Evolutionary conservation across 495 filamentous ascomycete genomes (phyloP), one percentile per base, ranked within the genome.

Genomic region (Entonaema liquescens): DNA sequence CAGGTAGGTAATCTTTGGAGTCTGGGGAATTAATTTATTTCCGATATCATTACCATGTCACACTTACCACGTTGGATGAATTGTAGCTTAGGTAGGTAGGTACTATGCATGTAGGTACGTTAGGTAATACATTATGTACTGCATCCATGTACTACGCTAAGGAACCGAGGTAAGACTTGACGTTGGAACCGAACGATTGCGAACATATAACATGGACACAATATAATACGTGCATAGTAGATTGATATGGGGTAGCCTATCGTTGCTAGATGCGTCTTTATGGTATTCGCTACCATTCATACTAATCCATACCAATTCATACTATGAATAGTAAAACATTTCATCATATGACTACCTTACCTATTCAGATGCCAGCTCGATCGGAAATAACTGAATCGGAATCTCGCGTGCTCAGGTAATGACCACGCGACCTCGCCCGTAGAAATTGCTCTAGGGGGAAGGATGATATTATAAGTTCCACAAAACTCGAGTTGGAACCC

Each of bases 331-430:
- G 2, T 11, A 47, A 29, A 11, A 12, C 26, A 29, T 53, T 25
- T 42, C 56, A 65, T 71, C 49, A 62, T 57, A 66, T 55, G 67
- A 64, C 59, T 59, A 47, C 13, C n/a, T 11, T 26, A 29, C 8
- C 42, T 47, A 47, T 21, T 11, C 17, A 21, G 17, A 21, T 44
- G 25, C 23, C 31, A 57, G 9, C 28, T 9, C 44, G 26, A 25
- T 40, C 23, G 19, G 35, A 19, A n/a, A 29, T 28, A 9, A 44
- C 26, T 59, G 17, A 49, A 71, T 58, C 62, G 49, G 50, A 56
- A 71, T 71, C 56, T 62, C 29, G 68, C 64, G n/a, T n/a, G 68
- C 62, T 66, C 47, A 29, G 59, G 11, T 35, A 65, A n/a, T 19
- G 17, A n/a, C 23, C 42, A 29, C 35, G 35, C 35, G 54, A 66